Evolutionary conservation across 192 early-diverging fungal species (phyloP).

Genomic region (Podochytrium sp.): DNA sequence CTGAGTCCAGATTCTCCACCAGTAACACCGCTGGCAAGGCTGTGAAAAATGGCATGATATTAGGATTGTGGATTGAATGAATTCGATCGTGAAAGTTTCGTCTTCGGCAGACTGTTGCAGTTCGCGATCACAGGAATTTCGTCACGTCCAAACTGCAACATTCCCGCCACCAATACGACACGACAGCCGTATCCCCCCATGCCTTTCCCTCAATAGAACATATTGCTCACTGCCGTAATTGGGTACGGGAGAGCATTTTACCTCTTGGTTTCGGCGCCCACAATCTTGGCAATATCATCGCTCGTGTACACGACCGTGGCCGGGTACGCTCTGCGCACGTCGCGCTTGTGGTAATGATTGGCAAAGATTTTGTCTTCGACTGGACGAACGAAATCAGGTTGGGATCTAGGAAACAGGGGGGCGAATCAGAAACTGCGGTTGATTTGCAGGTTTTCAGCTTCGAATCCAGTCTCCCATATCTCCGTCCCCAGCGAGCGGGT

Average conservation of each 20-base stretch:
- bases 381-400: slow-evolving; percentile 38
- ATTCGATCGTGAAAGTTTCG: no score
- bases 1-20: no score
- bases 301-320: slow-evolving; percentile 80
- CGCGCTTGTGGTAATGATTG: slow-evolving; percentile 91
- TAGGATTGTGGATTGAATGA: no score
- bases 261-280: slow-evolving; percentile 20
- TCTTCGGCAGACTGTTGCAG: no score
- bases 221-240: not conserved
- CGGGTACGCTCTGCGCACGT: slow-evolving; percentile 90
- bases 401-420: no score
- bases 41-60: no score
- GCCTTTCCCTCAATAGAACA: not conserved
- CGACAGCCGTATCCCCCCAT: not conserved
- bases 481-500: no score
- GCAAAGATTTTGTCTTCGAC: slow-evolving; percentile 56
- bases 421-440: no score
- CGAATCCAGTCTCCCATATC: no score
- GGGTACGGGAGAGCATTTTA: not conserved
- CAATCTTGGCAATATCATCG: slow-evolving; percentile 53
- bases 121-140: no score
- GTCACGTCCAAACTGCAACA: slow-evolving; percentile 3
- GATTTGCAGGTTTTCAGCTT: no score
- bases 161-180: no score
- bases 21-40: not conserved